phyloP scores from a whole-genome alignment of 2,329 filamentous ascomycete species.

The Pseudopyricularia javanii region DNA sequence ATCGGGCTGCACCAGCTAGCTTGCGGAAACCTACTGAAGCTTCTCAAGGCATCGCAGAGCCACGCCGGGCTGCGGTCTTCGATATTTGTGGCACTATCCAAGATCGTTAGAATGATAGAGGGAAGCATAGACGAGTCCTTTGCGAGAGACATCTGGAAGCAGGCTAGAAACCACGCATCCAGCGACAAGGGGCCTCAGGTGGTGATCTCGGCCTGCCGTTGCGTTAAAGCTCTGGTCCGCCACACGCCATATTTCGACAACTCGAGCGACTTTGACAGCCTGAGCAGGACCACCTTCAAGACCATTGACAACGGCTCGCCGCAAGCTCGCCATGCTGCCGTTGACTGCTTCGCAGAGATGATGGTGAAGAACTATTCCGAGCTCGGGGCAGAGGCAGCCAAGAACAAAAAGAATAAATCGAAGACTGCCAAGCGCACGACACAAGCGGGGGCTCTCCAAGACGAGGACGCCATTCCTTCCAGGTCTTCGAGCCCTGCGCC shows the following conservation, averaged over 20 bases:
- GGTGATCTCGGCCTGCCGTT: constrained; percentile 66
- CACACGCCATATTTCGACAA: constrained; percentile 77
- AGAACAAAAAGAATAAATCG: constrained; percentile 59
- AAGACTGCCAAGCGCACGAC: constrained; percentile 45
- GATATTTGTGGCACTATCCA: constrained; percentile 62
- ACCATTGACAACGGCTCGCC: constrained; percentile 66
- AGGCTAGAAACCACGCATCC: constrained; percentile 62
- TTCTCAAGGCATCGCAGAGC: constrained; percentile 65
- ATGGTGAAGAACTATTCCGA: constrained; percentile 72
- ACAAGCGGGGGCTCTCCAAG: constrained; percentile 46
- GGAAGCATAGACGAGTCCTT: constrained; percentile 70
- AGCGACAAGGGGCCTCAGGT: constrained; percentile 76
- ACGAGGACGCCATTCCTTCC: constrained; percentile 58
- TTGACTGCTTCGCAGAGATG: constrained; percentile 72
- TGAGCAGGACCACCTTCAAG: constrained; percentile 76
- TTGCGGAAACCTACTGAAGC: constrained; percentile 60
- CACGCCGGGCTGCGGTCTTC: constrained; percentile 75
- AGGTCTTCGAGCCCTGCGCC: constrained; percentile 65
- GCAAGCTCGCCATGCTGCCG: constrained; percentile 72
- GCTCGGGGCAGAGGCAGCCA: constrained; percentile 26
- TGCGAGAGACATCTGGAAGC: constrained; percentile 90
- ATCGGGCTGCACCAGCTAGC: constrained; percentile 70
- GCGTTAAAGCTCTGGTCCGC: constrained; percentile 60
- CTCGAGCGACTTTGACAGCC: constrained; percentile 76
- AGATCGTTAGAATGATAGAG: constrained; percentile 64